Percentiles rank a stretch among this genome's conserved stretches.
Conservation (phyloP, 2,329 filamentous ascomycete genomes). For the Myriangium duriaei region DNA sequence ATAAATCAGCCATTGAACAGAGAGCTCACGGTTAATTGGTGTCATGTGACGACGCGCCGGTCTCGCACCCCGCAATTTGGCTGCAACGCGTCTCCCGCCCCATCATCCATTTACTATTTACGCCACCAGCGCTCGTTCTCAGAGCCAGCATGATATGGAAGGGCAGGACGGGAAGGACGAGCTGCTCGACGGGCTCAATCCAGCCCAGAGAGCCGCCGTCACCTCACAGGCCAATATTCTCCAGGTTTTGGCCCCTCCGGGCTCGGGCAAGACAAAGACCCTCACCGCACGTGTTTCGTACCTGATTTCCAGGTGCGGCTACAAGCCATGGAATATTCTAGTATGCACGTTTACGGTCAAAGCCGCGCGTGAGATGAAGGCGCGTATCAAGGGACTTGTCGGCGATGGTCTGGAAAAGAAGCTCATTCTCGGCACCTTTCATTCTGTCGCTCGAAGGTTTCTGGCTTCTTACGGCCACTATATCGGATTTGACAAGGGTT, state of each 20-base stretch:
- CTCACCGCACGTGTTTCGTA: conserved; percentile 86
- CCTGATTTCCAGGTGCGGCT: conserved; percentile 58
- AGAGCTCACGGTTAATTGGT: too few species aligned
- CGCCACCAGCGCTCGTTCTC: too few species aligned
- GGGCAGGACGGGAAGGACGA: conserved; percentile 31
- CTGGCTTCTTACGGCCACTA: conserved; percentile 70
- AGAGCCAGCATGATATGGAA: conserved; percentile 27
- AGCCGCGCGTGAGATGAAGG: conserved; percentile 85
- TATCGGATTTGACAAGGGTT: conserved; percentile 71
- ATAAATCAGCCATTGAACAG: too few species aligned
- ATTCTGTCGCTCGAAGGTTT: conserved; percentile 81
- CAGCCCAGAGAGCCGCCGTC: conserved; percentile 51
- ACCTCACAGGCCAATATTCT: conserved; percentile 47
- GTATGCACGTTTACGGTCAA: conserved; percentile 97
- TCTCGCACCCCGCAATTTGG: conserved; percentile 1
- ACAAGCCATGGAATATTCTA: conserved; percentile 75
- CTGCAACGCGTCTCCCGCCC: conserved; percentile 2
- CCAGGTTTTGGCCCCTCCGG: conserved; percentile 51
- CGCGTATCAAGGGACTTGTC: conserved; percentile 69
- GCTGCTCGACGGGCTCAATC: conserved; percentile 51
- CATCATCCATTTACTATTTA: too few species aligned
- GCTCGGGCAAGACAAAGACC: conserved; percentile 86
- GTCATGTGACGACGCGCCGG: conserved; percentile 5
- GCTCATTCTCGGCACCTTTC: conserved; percentile 83
- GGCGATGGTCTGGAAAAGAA: conserved; percentile 62